Evolutionary conservation across 352 stramenopile species (phyloP), one percentile per base, ranked within the genome.

Genomic region (Pythium dissimile): DNA sequence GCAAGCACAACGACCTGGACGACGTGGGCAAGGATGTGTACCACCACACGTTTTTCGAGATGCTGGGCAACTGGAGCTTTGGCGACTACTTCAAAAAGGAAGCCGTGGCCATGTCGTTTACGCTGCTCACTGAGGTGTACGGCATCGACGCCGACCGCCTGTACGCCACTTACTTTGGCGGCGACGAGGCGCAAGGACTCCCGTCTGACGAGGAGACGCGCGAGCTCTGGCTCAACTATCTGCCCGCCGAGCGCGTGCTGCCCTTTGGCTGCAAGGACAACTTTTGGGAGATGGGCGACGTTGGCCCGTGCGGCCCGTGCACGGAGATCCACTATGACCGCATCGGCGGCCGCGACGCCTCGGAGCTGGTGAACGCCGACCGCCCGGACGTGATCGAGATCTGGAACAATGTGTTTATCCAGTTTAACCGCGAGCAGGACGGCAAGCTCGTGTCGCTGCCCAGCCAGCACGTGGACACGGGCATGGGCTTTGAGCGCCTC

Each of bases 271-370:
- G 85, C 66, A 97, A 97, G 73, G 97, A 99, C 75, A 99, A 99
- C 75, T 99, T 99, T 79, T 99, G 97, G 97, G 97, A 99, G 80
- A 99, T 99, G 97, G 97, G 97, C 45, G 97, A 99, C 56, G 95
- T 95, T 13, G 97, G 97, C 47, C 97, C 97, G 32, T 99, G 97
- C 73, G 97, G 97, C 20, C 97, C 97, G 13, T 99, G 97, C 82
- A 98, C 91, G 52, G 97, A 99, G 84, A 98, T 99, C 76, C 97
- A 99, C 79, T 99, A 98, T 76, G 97, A 99, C 79, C 88, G 96
- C 32, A 98, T 99, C 56, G 97, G 96, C 18, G 84, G 88, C 57
- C 83, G 96, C 24, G 89, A 99, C 71, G 90, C 94, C 11, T 67
- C 89, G 15, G 46, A 66, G 43, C 80, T 99, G 21, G 97, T 99